Conservation (phyloP, 768 basidiomycete genomes). For the Astraeus odoratus region DNA sequence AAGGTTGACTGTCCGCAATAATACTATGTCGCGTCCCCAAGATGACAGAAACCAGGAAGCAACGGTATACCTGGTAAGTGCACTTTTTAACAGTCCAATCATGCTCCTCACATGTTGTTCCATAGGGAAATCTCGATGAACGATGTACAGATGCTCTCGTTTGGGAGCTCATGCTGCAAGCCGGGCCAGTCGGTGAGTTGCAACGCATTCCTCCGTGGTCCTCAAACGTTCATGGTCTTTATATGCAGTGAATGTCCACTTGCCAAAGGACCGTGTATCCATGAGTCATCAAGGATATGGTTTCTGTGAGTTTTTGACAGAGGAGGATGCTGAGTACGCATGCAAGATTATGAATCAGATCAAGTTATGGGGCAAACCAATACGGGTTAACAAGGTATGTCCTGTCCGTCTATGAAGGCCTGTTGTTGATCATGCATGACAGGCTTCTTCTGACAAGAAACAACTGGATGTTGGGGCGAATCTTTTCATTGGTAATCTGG, state of each 20-base stretch:
- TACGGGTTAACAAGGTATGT: constrained; percentile 95
- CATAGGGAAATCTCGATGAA: constrained; percentile 94
- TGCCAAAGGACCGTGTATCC: constrained; percentile 97
- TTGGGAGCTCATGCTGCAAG: constrained; percentile 99
- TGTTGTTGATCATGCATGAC: constrained; percentile 6
- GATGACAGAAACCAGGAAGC: constrained; percentile 91
- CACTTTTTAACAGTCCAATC: background rate
- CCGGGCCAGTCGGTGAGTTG: constrained; percentile 91
- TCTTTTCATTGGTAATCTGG: constrained; percentile 91
- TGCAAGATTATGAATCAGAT: constrained; percentile 99
- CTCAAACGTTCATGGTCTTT: background rate
- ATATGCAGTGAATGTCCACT: constrained; percentile 82
- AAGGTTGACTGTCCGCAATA: no score
- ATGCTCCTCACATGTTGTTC: constrained; percentile 4
- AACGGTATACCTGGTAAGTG: constrained; percentile 71
- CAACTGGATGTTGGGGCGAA: constrained; percentile 98
- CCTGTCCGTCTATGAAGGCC: background rate
- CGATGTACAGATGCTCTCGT: constrained; percentile 88
- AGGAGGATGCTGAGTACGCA: constrained; percentile 99
- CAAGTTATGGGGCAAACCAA: constrained; percentile 97
- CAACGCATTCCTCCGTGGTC: background rate
- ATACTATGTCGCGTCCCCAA: constrained; percentile 47
- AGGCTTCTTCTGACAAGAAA: constrained; percentile 98
- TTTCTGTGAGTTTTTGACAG: constrained; percentile 98
- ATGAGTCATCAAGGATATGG: constrained; percentile 99